Evolutionary conservation across 2,329 filamentous ascomycete genomes (phyloP), one percentile per base, ranked within the genome.

Genomic region (Cladobotryum mycophilum): DNA sequence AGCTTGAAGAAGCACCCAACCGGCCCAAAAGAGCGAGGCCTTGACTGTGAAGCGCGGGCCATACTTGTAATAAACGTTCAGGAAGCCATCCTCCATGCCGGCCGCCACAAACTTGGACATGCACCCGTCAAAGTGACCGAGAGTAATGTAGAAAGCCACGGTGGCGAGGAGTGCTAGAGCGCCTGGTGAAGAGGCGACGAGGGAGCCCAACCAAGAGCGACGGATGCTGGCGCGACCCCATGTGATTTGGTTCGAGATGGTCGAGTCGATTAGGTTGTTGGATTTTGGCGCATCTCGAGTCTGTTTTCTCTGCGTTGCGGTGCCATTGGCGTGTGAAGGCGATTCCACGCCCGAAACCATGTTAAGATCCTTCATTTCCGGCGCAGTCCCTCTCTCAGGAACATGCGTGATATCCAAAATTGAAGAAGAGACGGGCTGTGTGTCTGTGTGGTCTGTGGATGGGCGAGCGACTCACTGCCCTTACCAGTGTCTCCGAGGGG

Each of bases 141-240:
- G 49, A 0, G 61, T 61, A 37, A 62, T 57, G 22, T 59, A 62
- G 17, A 61, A 52, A 12, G 49, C 56, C 25, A 63, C 53, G 1
- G 58, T 56, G 12, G 52, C 52, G 6, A 61, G 44, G 3, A 58
- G 60, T 2, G 60, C 61, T 2, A 64, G 43, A 5, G 60, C 50
- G 4, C 58, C 36, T 2, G 61, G 61, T 3, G 55, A 56, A 36
- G 61, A 53, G 13, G 56, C 61, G 3, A 64, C 13, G 0, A 62
- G 45, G 15, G 59, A 58, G 15, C 54, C 48, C 8, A 56, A 13
- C 60, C 61, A 62, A 11, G 60, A 60, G 5, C 59, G 52, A 3
- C 55, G 55, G 33, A 56, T 47, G 2, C 58, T 55, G 25, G 60
- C 54, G 30, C 61, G 61, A 11, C 61, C 61, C 61, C 60, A 64